phyloP scores from a whole-genome alignment of 352 stramenopile genomes.

The Elongisporangium anandrum region DNA sequence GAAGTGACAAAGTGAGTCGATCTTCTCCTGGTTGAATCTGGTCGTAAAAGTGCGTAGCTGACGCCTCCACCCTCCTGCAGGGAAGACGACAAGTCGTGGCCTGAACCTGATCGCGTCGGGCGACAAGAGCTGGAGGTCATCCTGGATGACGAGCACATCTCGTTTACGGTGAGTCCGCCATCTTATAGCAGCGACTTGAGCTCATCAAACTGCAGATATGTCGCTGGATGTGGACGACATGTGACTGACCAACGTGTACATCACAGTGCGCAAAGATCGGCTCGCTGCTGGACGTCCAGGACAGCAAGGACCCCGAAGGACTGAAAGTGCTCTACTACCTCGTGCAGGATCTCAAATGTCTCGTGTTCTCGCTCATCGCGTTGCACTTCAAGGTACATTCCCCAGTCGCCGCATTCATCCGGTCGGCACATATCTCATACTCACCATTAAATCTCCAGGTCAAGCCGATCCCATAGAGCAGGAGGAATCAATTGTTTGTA shows the following conservation, averaged over 20 bases:
- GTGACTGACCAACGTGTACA: not conserved
- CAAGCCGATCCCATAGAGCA: conserved; percentile 89
- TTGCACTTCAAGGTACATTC: conserved; percentile 94
- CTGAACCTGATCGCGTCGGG: conserved; percentile 89
- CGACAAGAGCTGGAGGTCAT: conserved; percentile 96
- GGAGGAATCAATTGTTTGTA: not conserved
- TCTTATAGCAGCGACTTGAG: not conserved
- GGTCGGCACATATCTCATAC: not conserved
- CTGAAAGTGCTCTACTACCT: conserved; percentile 96
- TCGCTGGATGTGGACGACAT: not conserved
- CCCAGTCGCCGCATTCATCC: not conserved
- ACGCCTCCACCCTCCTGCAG: conserved; percentile 16
- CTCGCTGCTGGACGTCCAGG: conserved; percentile 92
- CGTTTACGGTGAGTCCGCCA: conserved; percentile 85
- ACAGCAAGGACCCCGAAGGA: conserved; percentile 95
- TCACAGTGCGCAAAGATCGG: conserved; percentile 93
- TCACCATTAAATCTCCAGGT: conserved; percentile 49
- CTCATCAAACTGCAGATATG: not conserved
- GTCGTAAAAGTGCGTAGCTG: not conserved
- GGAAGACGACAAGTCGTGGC: conserved; percentile 96
- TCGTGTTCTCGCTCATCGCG: conserved; percentile 96
- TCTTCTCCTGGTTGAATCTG: not conserved
- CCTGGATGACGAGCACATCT: conserved; percentile 95
- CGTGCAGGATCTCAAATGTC: conserved; percentile 96
- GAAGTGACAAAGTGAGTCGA: conserved; percentile 85